phyloP scores from a whole-genome alignment of 139 green algal genomes.

The Pycnococcus provasolii region DNA sequence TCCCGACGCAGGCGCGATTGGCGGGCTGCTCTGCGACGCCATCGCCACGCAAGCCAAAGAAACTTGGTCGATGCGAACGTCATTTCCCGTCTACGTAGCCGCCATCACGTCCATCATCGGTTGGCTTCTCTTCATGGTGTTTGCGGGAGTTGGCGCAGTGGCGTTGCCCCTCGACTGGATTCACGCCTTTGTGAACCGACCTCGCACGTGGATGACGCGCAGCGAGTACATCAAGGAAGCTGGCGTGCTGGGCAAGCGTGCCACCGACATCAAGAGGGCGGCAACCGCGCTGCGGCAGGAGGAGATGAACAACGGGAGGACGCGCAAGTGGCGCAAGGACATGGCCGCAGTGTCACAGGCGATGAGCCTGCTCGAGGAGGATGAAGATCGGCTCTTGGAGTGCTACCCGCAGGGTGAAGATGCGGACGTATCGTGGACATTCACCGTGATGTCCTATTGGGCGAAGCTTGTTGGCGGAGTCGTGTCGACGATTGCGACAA shows the following conservation, averaged over 20 bases:
- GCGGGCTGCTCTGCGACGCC: slow-evolving; percentile 22
- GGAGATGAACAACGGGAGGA: slow-evolving; percentile 44
- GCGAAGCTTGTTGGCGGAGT: slow-evolving; percentile 45
- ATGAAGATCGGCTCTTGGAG: slow-evolving; percentile 64
- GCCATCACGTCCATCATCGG: slow-evolving; percentile 67
- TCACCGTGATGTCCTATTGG: slow-evolving; percentile 33
- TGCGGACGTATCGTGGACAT: slow-evolving; percentile 28
- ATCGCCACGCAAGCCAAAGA: slow-evolving; percentile 18
- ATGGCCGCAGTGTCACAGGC: slow-evolving; percentile 57
- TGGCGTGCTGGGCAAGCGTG: slow-evolving; percentile 50
- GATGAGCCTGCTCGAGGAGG: slow-evolving; percentile 76
- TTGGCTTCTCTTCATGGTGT: slow-evolving; percentile 90
- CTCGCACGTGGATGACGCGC: slow-evolving; percentile 59
- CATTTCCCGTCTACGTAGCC: slow-evolving; percentile 81
- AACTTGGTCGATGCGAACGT: slow-evolving; percentile 56
- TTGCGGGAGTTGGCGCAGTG: slow-evolving; percentile 79
- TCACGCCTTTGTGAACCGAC: slow-evolving; percentile 58
- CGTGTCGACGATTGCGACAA: slow-evolving; percentile 48
- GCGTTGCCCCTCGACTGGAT: slow-evolving; percentile 77
- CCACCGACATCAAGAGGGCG: slow-evolving; percentile 60
- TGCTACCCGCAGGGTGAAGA: slow-evolving; percentile 61
- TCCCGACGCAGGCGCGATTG: background rate
- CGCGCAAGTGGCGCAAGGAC: slow-evolving; percentile 60
- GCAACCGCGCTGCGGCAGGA: slow-evolving; percentile 50
- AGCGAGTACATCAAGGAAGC: slow-evolving; percentile 74